Evolutionary conservation across 1,139 yeast genomes (phyloP).

Genomic region (Pneumocystis sp.): DNA sequence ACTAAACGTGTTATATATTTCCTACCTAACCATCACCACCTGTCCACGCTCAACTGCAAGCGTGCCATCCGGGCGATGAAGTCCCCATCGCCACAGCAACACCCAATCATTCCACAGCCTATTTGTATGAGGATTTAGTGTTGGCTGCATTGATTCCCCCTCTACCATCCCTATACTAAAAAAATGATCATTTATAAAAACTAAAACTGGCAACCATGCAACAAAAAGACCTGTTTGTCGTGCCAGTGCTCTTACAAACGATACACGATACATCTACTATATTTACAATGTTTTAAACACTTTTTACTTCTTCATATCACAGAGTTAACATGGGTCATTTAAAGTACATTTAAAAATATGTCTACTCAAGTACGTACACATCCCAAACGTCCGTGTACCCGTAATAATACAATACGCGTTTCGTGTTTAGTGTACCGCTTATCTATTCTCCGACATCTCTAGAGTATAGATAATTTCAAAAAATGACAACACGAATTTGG

Average conservation of each 20-base stretch:
- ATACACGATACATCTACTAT: background rate
- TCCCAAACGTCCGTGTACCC: too few species aligned
- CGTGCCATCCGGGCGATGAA: conserved; percentile 2
- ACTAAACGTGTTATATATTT: background rate
- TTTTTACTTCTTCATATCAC: too few species aligned
- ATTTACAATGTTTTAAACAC: too few species aligned
- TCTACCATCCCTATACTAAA: conserved; percentile 59
- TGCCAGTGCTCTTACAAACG: background rate
- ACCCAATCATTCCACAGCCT: conserved; percentile 45
- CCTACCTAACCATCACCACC: conserved; percentile 41
- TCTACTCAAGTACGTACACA: too few species aligned
- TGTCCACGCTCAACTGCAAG: conserved; percentile 35
- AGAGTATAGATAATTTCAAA: background rate
- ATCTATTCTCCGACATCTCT: too few species aligned
- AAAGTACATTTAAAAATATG: too few species aligned
- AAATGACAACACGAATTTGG: background rate
- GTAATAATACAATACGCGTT: too few species aligned
- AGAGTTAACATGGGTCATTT: too few species aligned
- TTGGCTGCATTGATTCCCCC: conserved; percentile 81
- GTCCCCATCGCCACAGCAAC: conserved; percentile 26
- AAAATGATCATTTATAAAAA: conserved; percentile 55
- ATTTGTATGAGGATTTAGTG: conserved; percentile 57
- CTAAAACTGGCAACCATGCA: conserved; percentile 67
- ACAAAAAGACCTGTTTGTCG: background rate
- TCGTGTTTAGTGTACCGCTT: too few species aligned